Evolutionary conservation across 768 basidiomycete genomes (phyloP), one percentile per base, ranked within the genome.

Genomic region (Leccinum disarticulatum): DNA sequence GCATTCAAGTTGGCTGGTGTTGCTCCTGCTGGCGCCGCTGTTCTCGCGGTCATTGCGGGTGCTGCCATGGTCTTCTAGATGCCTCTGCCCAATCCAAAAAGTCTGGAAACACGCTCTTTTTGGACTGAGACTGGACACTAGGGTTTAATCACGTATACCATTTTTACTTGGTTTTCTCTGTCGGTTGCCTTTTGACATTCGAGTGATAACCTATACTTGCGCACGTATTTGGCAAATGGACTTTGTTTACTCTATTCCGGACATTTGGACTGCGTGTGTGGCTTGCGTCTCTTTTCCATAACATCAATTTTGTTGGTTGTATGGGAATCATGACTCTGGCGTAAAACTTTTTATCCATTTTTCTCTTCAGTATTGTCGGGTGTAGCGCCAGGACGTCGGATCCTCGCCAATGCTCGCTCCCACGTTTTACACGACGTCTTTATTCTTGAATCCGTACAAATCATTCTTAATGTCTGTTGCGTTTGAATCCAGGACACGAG

Each of bases 31-130:
- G 76, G 73, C 3, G 75, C 71, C 14, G 67, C 77, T 7, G 64
- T 79, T 22, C 66, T 83, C 36, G 81, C 83, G 19, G 79, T 75
- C 0, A 66, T 80, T 41, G 83, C 79, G 41, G 85, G 85, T 41
- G 81, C 74, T 25, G 81, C 70, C 14, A 65, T 79, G 59, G 73
- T 81, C 49, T 76, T 85, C 65, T 86, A 73, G 75, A 51, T 25
- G 35, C 27, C 66, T 74, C 54, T 13, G 0, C 28, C 31, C 50
- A 58, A 60, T 54, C 36, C 35, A 27, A 3, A 43, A 30, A 3
- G 19, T 41, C 49, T 48, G 22, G 56, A 33, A 53, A 28, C 43
- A 19, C 8, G 54, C 48, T 15, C 43, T 55, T 61, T 48, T 31
- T 43, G 43, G 43, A 43, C 43, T 43, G 10, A 43, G n/a, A 43